These are phyloP conservation scores for Albizia julibrissin DNA, from an alignment of 306 rosid species.

Conservation along the genomic window DNA sequence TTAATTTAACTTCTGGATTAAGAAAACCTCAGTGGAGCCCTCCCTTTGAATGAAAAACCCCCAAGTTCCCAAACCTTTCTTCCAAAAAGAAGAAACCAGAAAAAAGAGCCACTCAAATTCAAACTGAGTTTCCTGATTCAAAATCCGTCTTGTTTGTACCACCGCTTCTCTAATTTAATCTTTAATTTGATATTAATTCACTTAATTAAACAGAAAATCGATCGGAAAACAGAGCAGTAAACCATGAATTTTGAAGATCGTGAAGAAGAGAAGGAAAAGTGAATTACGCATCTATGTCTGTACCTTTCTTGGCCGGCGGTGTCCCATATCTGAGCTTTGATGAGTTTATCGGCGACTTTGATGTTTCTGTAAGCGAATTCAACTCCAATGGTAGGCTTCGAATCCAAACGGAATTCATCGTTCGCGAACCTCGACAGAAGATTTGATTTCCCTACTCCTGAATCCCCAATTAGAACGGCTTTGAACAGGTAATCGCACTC, in stretches of 20 bases:
- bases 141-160: not conserved
- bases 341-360: slow-evolving; percentile 62
- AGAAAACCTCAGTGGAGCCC: slow-evolving; percentile 30
- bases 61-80: slow-evolving; percentile 1
- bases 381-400: slow-evolving; percentile 91
- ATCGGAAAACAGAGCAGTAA: not conserved
- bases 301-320: slow-evolving; percentile 98
- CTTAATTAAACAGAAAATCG: not conserved
- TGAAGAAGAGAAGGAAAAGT: not conserved
- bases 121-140: not conserved
- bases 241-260: not conserved
- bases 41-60: not conserved
- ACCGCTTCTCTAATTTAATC: not conserved
- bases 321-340: slow-evolving; percentile 98
- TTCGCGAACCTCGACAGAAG: slow-evolving; percentile 78
- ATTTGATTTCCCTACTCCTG: slow-evolving; percentile 93
- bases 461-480: slow-evolving; percentile 80
- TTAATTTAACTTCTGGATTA: slow-evolving; percentile 35
- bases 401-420: slow-evolving; percentile 74
- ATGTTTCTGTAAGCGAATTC: slow-evolving; percentile 92
- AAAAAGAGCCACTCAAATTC: not conserved
- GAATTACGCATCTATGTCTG: not conserved
- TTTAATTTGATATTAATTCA: not conserved
- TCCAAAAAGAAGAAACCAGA: not conserved
- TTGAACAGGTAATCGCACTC: slow-evolving; percentile 91